These are phyloP conservation scores for Malus fusca DNA, from an alignment of 306 rosid genomes.

Conservation along the genomic window DNA sequence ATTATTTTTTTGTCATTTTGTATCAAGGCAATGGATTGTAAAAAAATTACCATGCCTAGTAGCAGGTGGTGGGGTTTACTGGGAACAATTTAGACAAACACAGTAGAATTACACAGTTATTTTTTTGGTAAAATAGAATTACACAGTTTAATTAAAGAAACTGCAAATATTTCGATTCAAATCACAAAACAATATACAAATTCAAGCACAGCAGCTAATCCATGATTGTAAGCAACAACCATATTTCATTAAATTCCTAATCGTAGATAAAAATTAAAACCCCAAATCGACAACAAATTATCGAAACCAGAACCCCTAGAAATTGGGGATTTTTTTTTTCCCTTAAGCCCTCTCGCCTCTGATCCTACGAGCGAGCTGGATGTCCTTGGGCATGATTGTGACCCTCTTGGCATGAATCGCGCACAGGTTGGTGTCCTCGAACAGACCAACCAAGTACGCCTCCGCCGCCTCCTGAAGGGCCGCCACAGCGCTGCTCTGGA, in stretches of 20 bases:
- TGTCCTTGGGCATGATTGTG: not conserved
- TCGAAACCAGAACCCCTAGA: not conserved
- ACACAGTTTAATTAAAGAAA: not conserved
- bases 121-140: too few species aligned
- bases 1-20: too few species aligned
- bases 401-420: not conserved
- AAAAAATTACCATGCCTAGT: too few species aligned
- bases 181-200: not conserved
- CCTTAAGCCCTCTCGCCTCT: conserved; percentile 20
- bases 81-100: too few species aligned
- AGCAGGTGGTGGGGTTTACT: too few species aligned
- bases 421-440: conserved; percentile 27
- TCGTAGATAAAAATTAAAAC: not conserved
- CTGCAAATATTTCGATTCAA: not conserved
- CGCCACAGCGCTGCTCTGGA: not conserved
- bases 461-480: conserved; percentile 16
- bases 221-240: not conserved
- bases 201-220: not conserved
- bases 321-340: not conserved
- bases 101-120: not conserved
- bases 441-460: conserved; percentile 26
- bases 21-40: too few species aligned
- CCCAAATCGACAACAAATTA: not conserved
- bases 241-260: not conserved
- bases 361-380: conserved; percentile 21